Percentiles rank a stretch among this genome's conserved stretches.
phyloP scores from a whole-genome alignment of 1,284 basidiomycete genomes.

The Puccinia coronata region DNA sequence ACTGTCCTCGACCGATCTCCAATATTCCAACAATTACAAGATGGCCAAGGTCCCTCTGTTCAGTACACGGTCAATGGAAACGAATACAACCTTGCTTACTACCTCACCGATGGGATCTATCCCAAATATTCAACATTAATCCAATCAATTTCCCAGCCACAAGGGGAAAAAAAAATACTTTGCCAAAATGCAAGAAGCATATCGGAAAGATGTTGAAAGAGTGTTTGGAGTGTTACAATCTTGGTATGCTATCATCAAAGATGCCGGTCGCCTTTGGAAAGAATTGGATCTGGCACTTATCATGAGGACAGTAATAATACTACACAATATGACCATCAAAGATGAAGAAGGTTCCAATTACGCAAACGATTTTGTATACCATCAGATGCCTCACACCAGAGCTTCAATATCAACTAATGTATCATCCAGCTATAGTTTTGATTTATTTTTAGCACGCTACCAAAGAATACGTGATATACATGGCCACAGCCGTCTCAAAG shows the following conservation, averaged over 20 bases:
- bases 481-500: slow-evolving; percentile 65
- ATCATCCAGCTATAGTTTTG: too few species aligned
- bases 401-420: too few species aligned
- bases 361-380: too few species aligned
- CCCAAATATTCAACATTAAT: not conserved
- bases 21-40: not conserved
- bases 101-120: slow-evolving; percentile 6
- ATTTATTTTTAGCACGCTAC: too few species aligned
- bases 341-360: too few species aligned
- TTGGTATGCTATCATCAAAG: not conserved
- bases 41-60: not conserved
- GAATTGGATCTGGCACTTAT: not conserved
- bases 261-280: not conserved
- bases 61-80: not conserved
- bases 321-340: too few species aligned
- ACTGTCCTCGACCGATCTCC: not conserved
- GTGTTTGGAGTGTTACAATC: slow-evolving; percentile 13
- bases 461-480: too few species aligned
- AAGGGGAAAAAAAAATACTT: slow-evolving; percentile 1
- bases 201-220: not conserved
- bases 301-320: not conserved
- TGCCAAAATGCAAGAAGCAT: not conserved
- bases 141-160: not conserved
- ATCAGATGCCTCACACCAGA: too few species aligned
- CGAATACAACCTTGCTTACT: not conserved